Evolutionary conservation across 2,329 filamentous ascomycete genomes (phyloP).

Genomic region (Thelonectria discophora): DNA sequence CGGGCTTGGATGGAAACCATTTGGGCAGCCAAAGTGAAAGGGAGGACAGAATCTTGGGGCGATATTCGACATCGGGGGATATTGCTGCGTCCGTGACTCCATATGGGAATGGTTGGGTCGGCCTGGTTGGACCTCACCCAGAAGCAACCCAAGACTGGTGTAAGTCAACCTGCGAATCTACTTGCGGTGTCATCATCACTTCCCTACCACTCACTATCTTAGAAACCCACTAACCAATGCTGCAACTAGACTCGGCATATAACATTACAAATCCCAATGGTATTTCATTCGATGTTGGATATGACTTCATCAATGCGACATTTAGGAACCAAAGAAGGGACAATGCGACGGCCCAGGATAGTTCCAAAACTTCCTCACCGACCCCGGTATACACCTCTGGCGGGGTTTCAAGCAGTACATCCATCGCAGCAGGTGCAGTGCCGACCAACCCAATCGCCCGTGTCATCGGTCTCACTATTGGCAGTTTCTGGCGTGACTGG

Average conservation of each 20-base stretch:
- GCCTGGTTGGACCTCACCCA: conserved; percentile 39
- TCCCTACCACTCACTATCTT: too few species aligned
- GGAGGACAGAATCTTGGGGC: conserved; percentile 27
- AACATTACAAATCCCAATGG: conserved; percentile 36
- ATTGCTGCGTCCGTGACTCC: conserved; percentile 37
- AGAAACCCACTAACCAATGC: background rate
- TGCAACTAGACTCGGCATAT: background rate
- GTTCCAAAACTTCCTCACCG: background rate
- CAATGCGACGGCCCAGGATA: background rate
- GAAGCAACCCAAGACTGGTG: conserved; percentile 40
- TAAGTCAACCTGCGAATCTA: conserved; percentile 31
- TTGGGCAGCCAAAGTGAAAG: background rate
- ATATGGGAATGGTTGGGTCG: conserved; percentile 38
- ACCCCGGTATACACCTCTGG: background rate
- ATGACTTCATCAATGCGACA: conserved; percentile 37
- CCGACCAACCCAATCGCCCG: background rate
- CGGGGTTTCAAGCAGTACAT: background rate
- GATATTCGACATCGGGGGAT: conserved; percentile 36
- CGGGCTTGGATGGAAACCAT: conserved; percentile 23
- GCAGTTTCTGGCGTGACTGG: background rate
- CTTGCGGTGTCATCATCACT: too few species aligned
- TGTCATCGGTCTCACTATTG: background rate
- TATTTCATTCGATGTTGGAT: conserved; percentile 33
- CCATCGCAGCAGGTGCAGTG: background rate
- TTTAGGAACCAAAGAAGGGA: background rate